These are phyloP conservation scores for Tillandsia leiboldiana DNA, from an alignment of 176 grass and related monocot genomes.

Conservation along the genomic window DNA sequence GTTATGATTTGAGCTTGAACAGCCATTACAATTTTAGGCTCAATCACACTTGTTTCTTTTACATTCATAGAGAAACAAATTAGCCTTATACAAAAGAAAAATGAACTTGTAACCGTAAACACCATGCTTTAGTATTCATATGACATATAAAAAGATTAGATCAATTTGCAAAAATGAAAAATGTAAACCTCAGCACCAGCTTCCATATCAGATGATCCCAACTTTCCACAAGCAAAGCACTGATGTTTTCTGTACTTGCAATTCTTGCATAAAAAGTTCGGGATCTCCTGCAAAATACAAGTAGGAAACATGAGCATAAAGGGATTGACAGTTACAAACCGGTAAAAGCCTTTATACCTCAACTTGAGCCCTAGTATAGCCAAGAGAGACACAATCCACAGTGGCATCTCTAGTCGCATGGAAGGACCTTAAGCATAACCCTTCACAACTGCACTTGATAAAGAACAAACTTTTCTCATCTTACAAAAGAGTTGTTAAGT, in stretches of 20 bases:
- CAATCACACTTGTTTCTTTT: no score
- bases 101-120: not conserved
- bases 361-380: constrained; percentile 44
- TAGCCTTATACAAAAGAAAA: no score
- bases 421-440: constrained; percentile 55
- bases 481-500: constrained; percentile 4
- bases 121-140: not conserved
- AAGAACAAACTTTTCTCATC: not conserved
- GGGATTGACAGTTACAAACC: not conserved
- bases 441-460: constrained; percentile 48
- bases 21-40: no score
- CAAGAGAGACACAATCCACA: constrained; percentile 49
- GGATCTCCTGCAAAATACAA: constrained; percentile 35
- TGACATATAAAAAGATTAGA: constrained; percentile 6
- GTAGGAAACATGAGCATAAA: not conserved
- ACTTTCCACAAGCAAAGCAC: constrained; percentile 52
- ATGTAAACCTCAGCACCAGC: constrained; percentile 33
- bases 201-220: constrained; percentile 42
- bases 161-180: constrained; percentile 7
- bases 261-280: constrained; percentile 52
- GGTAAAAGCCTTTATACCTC: constrained; percentile 29
- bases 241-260: constrained; percentile 46
- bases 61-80: no score
- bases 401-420: constrained; percentile 36
- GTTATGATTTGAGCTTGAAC: no score